Conservation (phyloP, 257 asterid species). For the Solanum verrucosum region DNA sequence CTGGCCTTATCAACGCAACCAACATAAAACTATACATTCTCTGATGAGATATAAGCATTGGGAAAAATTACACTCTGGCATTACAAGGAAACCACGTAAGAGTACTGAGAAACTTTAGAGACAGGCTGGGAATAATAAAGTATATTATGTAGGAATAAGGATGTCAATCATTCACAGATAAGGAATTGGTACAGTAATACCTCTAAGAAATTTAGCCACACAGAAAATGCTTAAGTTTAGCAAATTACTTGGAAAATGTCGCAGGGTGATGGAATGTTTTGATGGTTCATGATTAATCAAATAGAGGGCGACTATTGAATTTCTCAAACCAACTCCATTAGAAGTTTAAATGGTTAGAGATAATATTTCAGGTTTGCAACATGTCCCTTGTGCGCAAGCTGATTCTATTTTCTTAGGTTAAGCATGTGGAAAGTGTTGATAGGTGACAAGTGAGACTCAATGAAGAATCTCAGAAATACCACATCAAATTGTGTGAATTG, state of each 20-base stretch:
- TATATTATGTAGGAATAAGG: not conserved
- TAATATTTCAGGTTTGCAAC: not conserved
- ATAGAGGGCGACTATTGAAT: not conserved
- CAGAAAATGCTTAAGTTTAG: not conserved
- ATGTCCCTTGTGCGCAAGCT: not conserved
- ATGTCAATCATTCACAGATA: not conserved
- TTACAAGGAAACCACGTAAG: not conserved
- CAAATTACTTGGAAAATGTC: not conserved
- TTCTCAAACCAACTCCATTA: not conserved
- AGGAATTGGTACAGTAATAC: not conserved
- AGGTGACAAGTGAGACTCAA: not conserved
- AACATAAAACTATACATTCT: not conserved
- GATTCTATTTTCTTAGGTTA: not conserved
- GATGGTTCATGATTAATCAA: not conserved
- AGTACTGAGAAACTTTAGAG: not conserved
- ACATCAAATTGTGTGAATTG: not conserved
- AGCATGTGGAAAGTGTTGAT: not conserved
- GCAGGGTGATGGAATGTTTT: not conserved
- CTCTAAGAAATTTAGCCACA: not conserved
- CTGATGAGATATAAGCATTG: not conserved
- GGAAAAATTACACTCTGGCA: not conserved
- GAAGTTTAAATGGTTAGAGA: not conserved
- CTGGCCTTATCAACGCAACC: not conserved
- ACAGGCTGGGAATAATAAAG: not conserved
- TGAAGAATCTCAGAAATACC: not conserved